Evolutionary conservation across 2,329 filamentous ascomycete genomes (phyloP), one percentile per base, ranked within the genome.

Genomic region (Myrmaecium sp.): DNA sequence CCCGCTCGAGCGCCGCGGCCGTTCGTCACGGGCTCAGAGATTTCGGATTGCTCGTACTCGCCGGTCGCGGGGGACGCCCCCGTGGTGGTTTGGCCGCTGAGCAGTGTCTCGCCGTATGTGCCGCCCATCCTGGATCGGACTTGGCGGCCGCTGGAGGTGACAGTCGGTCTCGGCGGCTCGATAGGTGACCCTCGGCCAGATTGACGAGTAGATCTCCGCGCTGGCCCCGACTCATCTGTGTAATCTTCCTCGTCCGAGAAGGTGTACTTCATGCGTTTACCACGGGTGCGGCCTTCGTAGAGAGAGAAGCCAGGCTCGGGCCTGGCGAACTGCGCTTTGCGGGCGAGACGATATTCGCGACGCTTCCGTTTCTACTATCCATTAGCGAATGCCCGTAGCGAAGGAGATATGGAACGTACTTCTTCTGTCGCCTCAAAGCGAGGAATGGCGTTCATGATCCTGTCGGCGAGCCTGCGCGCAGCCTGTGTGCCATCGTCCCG

Each of bases 251-350:
- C 81, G 27, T 94, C 84, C 0, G 83, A 91, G 46, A 80, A 98
- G 0, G 82, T 98, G 46, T 98, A 98, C 52, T 84, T 91, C 56
- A 92, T 78, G 33, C 86, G 78, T 60, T 98, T 95, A 30, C 89
- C 89, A 32, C 89, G 73, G 4, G 91, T 98, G 28, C 89, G 80
- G 26, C 89, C 89, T 57, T 98, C 89, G 49, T 98, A 98, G 31
- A 92, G 62, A 1, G 84, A 94, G 47, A 86, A 91, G 4, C 83
- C 83, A 6, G 78, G 75, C 40, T 93, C 84, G 5, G 83, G 82
- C 4, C 83, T 71, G 37, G 77, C 68, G 54, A 95, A 95, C 32
- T 79, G 75, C 33, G 86, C 80, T 45, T 86, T 86, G 35, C 81
- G 80, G 40, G 72, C 66, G 46, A 81, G 69, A 10, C 89, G 75